Evolutionary conservation across 306 rosid genomes (phyloP).

Genomic region (Citrullus amarus): DNA sequence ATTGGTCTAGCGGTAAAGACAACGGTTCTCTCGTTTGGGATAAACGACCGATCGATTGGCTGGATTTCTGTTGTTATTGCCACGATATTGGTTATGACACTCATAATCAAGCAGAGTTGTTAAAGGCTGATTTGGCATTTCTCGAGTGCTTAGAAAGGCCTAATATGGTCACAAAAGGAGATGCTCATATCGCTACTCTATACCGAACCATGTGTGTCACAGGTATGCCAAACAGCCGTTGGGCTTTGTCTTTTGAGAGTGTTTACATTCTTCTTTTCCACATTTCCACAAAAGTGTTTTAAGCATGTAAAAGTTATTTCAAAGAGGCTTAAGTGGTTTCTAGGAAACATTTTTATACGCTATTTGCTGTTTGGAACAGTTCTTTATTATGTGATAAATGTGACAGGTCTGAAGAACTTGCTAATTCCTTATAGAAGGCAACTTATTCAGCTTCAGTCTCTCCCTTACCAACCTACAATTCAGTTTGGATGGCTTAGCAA

Average conservation of each 20-base stretch:
- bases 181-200: constrained; percentile 45
- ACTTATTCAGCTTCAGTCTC: constrained; percentile 38
- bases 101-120: constrained; percentile 64
- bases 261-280: background rate
- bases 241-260: background rate
- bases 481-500: constrained; percentile 84
- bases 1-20: constrained; percentile 93
- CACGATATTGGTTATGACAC: constrained; percentile 93
- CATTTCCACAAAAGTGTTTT: background rate
- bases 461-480: constrained; percentile 24
- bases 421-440: constrained; percentile 71
- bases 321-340: no score
- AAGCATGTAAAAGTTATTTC: no score
- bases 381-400: background rate
- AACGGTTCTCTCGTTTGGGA: constrained; percentile 74
- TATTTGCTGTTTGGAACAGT: background rate
- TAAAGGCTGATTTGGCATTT: constrained; percentile 82
- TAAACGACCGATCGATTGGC: constrained; percentile 86
- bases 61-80: constrained; percentile 95
- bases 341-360: background rate
- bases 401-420: constrained; percentile 59
- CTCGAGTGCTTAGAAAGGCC: constrained; percentile 83
- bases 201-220: constrained; percentile 76
- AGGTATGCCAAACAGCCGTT: constrained; percentile 33
- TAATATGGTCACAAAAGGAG: constrained; percentile 63